Conservation (phyloP, 305 asterid species). For the Plantago rigida region DNA sequence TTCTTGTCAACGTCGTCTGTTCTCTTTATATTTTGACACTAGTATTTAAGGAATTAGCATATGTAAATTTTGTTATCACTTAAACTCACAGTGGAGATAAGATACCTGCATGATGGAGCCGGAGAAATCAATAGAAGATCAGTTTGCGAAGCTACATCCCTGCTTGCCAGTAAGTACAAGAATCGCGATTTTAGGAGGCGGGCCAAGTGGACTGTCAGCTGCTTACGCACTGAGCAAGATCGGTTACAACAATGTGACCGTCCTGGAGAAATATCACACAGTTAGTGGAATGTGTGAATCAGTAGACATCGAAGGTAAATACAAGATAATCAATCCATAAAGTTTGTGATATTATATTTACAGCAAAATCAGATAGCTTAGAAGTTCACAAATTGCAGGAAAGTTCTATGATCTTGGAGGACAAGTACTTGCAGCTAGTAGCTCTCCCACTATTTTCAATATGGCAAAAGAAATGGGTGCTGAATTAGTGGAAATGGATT, state of each 20-base stretch:
- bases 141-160: slow-evolving; percentile 59
- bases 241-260: slow-evolving; percentile 59
- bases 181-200: slow-evolving; percentile 72
- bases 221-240: slow-evolving; percentile 64
- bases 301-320: slow-evolving; percentile 57
- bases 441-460: slow-evolving; percentile 72
- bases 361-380: neutral
- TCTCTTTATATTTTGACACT: too few relatives aligned
- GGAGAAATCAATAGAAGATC: slow-evolving; percentile 48
- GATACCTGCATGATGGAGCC: slow-evolving; percentile 32
- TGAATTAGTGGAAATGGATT: slow-evolving; percentile 63
- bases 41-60: neutral
- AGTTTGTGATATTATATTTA: neutral
- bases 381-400: slow-evolving; percentile 35
- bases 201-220: slow-evolving; percentile 82
- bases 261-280: slow-evolving; percentile 67
- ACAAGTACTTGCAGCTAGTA: slow-evolving; percentile 84
- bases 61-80: slow-evolving; percentile 1
- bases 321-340: neutral
- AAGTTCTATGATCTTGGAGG: slow-evolving; percentile 79
- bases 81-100: slow-evolving; percentile 12
- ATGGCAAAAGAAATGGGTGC: slow-evolving; percentile 62
- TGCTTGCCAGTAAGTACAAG: slow-evolving; percentile 45
- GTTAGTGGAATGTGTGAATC: slow-evolving; percentile 89
- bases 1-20: too few relatives aligned